Base-by-base conservation (phyloP, 2,329 filamentous ascomycete species). In the Phyllosticta citribraziliensis region DNA sequence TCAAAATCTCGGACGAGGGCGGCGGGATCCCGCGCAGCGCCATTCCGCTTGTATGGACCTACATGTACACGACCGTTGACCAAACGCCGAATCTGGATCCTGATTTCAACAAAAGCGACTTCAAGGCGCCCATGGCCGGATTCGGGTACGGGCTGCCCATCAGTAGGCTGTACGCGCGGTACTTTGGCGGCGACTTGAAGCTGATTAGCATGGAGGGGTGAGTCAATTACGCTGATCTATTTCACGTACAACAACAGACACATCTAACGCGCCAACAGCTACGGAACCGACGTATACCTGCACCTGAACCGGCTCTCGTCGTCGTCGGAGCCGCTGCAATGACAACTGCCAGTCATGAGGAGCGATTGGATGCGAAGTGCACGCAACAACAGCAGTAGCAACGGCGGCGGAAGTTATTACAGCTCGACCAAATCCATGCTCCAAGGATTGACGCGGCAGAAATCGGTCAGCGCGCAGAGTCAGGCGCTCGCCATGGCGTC, bases 51-150 rank as follows among this genome's bases (percentile, higher is more conserved):
- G 94, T 97, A n/a, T 99, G 94, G 94, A 99, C 94, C 12, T 99
- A 99, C 75, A 99, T 97, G 94, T 99, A 99, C 75, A 99, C 94
- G 40, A 99, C 94, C 2, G 94, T 99, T 65, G 94, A 97, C 74
- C 86, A 92, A 68, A 97, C 94, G 22, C 94, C 94, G 14, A 96
- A 87, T 71, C 79, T 99, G 64, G 94, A 99, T 71, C 94, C 94
- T 0, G 93, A 97, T 73, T 99, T 97, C 74, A 93, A 99, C 76
- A 96, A 97, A 79, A 96, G 88, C 76, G 94, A 99, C 74, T 99
- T 99, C 81, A 97, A 99, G 76, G 94, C 94, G 12, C 94, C 94
- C 1, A 97, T 99, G 94, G 94, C 94, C 64, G 94, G 94, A 2
- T 99, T 97, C 71, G 94, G 94, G n/a, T 99, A 99, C 70, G 94